phyloP scores from a whole-genome alignment of 2,329 filamentous ascomycete species.

The Pseudogymnoascus sp. region DNA sequence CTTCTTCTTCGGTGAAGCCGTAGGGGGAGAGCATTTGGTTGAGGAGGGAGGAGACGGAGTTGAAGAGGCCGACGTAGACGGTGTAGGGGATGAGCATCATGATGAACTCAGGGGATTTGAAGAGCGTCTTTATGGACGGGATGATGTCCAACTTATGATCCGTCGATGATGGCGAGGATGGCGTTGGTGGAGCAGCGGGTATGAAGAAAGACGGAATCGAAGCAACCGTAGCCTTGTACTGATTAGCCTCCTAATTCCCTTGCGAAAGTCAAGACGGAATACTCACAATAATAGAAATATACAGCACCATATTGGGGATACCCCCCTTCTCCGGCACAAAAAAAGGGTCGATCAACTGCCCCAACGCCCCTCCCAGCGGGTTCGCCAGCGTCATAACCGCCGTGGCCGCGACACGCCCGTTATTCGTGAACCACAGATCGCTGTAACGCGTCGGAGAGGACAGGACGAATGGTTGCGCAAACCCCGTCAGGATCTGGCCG shows the following conservation, averaged over 20 bases:
- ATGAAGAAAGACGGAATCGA: conserved; percentile 75
- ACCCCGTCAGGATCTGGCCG: conserved; percentile 81
- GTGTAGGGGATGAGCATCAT: conserved; percentile 74
- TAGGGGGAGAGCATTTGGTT: conserved; percentile 83
- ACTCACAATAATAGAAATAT: conserved; percentile 72
- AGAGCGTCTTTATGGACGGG: conserved; percentile 47
- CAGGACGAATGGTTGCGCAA: conserved; percentile 88
- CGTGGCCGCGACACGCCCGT: conserved; percentile 78
- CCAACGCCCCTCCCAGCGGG: conserved; percentile 80
- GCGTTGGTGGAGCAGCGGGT: conserved; percentile 67
- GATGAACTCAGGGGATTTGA: conserved; percentile 64
- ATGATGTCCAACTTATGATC: conserved; percentile 45
- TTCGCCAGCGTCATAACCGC: conserved; percentile 81
- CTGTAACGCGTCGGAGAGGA: conserved; percentile 85
- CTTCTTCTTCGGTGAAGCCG: conserved; percentile 72
- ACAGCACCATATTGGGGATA: conserved; percentile 76
- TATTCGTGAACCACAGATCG: conserved; percentile 87
- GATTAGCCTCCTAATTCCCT: conserved; percentile 12
- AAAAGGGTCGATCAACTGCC: conserved; percentile 77
- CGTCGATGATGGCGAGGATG: conserved; percentile 57
- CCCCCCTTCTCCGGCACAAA: conserved; percentile 55
- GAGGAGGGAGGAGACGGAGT: conserved; percentile 77
- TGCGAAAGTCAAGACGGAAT: not conserved
- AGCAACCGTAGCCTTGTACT: conserved; percentile 53
- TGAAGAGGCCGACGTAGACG: conserved; percentile 88